phyloP scores from a whole-genome alignment of 2,329 filamentous ascomycete species.

The Exophiala sp. region DNA sequence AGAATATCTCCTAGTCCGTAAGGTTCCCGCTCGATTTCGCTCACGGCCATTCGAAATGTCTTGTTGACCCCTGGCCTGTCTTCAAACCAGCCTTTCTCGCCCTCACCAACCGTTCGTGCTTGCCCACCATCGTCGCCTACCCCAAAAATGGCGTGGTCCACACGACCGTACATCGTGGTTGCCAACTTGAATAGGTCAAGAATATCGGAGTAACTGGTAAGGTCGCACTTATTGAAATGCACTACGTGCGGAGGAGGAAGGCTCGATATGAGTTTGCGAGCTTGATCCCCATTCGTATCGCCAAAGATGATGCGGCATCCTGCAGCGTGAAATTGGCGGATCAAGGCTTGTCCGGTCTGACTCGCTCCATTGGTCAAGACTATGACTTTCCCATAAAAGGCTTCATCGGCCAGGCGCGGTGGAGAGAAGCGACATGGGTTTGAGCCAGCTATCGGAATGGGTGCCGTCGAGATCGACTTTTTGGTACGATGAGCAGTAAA shows the following conservation, averaged over 20 bases:
- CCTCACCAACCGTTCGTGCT: conserved; percentile 16
- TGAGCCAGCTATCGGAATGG: conserved; percentile 5
- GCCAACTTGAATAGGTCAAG: conserved; percentile 48
- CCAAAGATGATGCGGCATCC: conserved; percentile 46
- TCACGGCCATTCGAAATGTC: conserved; percentile 39
- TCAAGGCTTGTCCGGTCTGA: conserved; percentile 44
- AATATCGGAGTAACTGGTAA: conserved; percentile 46
- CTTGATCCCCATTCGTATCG: conserved; percentile 36
- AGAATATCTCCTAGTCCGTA: conserved; percentile 43
- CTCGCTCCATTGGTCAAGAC: conserved; percentile 34
- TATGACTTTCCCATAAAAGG: conserved; percentile 25
- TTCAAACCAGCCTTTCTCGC: conserved; percentile 24
- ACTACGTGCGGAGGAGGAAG: conserved; percentile 20
- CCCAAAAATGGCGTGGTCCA: conserved; percentile 47
- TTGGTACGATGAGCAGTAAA: conserved; percentile 17
- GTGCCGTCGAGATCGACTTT: conserved; percentile 19
- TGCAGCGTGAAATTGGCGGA: conserved; percentile 37
- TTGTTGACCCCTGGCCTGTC: conserved; percentile 18
- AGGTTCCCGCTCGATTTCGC: conserved; percentile 36
- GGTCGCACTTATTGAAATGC: conserved; percentile 42
- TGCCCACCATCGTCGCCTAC: conserved; percentile 26
- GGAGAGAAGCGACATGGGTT: conserved; percentile 25
- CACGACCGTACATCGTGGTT: conserved; percentile 41
- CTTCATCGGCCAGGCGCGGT: conserved; percentile 15
- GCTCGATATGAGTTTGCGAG: conserved; percentile 24